Percentiles rank a stretch among this genome's conserved stretches.
phyloP scores from a whole-genome alignment of 2,329 filamentous ascomycete species.

The Ophiognomonia clavigignenti-juglandacearum region DNA sequence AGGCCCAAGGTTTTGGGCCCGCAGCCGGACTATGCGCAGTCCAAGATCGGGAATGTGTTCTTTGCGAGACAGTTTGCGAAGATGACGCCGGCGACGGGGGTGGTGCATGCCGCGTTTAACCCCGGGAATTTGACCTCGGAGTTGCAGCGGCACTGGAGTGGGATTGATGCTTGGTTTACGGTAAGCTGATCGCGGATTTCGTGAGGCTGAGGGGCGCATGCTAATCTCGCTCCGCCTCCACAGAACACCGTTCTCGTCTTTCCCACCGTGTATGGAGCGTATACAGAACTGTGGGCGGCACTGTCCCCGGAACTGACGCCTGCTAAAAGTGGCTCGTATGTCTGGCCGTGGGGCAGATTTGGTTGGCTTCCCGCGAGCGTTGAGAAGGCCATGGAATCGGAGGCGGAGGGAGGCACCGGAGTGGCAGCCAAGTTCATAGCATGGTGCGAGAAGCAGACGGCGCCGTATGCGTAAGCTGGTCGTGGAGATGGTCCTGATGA shows the following conservation, averaged over 20 bases:
- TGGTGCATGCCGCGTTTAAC: slow-evolving; percentile 21
- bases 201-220: too few relatives aligned
- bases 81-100: slow-evolving; percentile 14
- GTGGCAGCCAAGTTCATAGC: neutral
- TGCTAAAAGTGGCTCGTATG: slow-evolving; percentile 24
- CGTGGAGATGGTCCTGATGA: neutral
- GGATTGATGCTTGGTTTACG: neutral
- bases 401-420: slow-evolving; percentile 2
- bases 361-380: neutral
- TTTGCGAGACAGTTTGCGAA: slow-evolving; percentile 19
- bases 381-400: neutral
- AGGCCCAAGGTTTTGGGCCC: slow-evolving; percentile 15
- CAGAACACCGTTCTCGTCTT: neutral
- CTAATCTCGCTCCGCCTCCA: neutral
- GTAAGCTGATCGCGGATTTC: too few relatives aligned
- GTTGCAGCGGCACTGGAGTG: slow-evolving; percentile 7
- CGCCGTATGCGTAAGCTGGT: neutral
- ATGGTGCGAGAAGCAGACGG: slow-evolving; percentile 7
- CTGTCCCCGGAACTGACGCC: slow-evolving; percentile 37
- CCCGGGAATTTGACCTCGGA: slow-evolving; percentile 20
- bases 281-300: slow-evolving; percentile 43
- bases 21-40: slow-evolving; percentile 17
- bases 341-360: slow-evolving; percentile 16
- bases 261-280: slow-evolving; percentile 33
- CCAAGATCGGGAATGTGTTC: slow-evolving; percentile 21